Percentiles rank a stretch among this genome's conserved stretches.
Evolutionary conservation across 306 rosid species (phyloP).

Genomic region (Castanopsis chinensis): DNA sequence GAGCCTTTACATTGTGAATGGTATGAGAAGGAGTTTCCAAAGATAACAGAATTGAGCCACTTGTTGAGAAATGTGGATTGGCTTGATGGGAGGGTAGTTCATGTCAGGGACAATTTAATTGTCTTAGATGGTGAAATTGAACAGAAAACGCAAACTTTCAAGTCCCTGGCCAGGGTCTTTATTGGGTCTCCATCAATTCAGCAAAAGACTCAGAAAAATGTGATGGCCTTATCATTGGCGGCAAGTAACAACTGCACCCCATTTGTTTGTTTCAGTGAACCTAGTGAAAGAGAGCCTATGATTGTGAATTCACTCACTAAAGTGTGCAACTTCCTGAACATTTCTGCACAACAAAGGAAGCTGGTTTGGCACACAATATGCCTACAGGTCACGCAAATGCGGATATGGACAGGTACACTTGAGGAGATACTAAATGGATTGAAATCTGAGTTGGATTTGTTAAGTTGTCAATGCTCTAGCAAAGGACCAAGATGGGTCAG

Average conservation of each 20-base stretch:
- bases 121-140: constrained; percentile 43
- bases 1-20: constrained; percentile 42
- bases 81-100: constrained; percentile 61
- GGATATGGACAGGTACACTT: constrained; percentile 62
- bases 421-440: constrained; percentile 53
- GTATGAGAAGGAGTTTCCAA: constrained; percentile 46
- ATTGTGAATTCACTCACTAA: constrained; percentile 58
- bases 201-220: constrained; percentile 28
- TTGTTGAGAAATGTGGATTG: constrained; percentile 55
- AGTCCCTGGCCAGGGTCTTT: constrained; percentile 62
- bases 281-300: constrained; percentile 63
- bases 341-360: constrained; percentile 85
- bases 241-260: constrained; percentile 23
- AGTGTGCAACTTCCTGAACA: constrained; percentile 56
- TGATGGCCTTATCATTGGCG: constrained; percentile 9
- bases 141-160: constrained; percentile 50
- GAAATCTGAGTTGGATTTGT: constrained; percentile 55
- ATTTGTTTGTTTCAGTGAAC: constrained; percentile 45
- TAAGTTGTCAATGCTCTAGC: constrained; percentile 30
- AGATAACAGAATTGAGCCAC: constrained; percentile 39
- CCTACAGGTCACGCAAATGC: constrained; percentile 74
- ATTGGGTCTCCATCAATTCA: constrained; percentile 62
- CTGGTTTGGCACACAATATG: constrained; percentile 49
- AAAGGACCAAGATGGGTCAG: constrained; percentile 45
- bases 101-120: constrained; percentile 44